Evolutionary conservation across 768 basidiomycete species (phyloP).

Genomic region (Panaeolus papilionaceus): DNA sequence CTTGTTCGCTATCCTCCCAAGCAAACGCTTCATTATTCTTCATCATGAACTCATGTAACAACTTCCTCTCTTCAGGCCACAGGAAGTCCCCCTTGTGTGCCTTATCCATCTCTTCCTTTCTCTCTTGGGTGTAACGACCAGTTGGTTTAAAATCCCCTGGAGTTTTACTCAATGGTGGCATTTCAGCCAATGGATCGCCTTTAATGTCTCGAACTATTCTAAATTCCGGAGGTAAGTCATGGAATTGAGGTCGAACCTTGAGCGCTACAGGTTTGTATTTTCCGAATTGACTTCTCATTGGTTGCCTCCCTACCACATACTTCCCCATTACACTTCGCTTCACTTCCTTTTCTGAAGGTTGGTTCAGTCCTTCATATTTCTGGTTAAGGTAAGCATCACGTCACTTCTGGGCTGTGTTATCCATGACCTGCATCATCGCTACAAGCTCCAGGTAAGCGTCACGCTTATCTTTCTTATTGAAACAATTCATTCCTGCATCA

Average conservation of each 20-base stretch:
- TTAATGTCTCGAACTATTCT: slow-evolving; percentile 33
- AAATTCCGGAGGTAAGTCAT: slow-evolving; percentile 32
- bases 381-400: slow-evolving; percentile 12
- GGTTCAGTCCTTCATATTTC: not conserved
- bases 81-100: slow-evolving; percentile 18
- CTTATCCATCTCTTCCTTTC: slow-evolving; percentile 26
- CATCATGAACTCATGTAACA: too few relatives aligned
- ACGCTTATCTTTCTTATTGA: slow-evolving; percentile 11
- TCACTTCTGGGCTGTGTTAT: slow-evolving; percentile 15
- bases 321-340: not conserved
- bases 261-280: slow-evolving; percentile 40
- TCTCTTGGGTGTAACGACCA: slow-evolving; percentile 32
- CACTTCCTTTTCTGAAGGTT: too few relatives aligned
- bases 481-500: not conserved
- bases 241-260: slow-evolving; percentile 31
- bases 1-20: too few relatives aligned
- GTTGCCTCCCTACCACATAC: slow-evolving; percentile 9
- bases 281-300: not conserved
- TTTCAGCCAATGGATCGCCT: slow-evolving; percentile 33
- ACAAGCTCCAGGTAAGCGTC: slow-evolving; percentile 19
- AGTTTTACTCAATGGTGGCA: slow-evolving; percentile 28
- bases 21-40: too few relatives aligned
- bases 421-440: not conserved
- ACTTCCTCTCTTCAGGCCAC: too few relatives aligned
- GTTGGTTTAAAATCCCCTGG: slow-evolving; percentile 30